phyloP scores from a whole-genome alignment of 257 asterid species.

The Misopates orontium region DNA sequence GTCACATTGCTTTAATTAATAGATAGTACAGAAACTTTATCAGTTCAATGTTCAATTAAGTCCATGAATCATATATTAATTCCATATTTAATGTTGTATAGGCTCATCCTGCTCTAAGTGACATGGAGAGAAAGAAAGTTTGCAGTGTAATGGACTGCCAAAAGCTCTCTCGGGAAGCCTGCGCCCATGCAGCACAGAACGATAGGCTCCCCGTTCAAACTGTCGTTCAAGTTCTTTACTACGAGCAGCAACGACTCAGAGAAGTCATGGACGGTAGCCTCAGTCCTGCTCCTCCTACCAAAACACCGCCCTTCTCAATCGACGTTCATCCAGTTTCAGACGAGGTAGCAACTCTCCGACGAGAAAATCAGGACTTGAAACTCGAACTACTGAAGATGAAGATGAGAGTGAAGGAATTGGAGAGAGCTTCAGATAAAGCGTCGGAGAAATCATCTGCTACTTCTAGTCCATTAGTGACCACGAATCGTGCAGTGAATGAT shows the following conservation, averaged over 20 bases:
- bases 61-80: too few relatives aligned
- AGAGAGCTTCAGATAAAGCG: conserved; percentile 32
- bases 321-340: conserved; percentile 30
- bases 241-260: conserved; percentile 82
- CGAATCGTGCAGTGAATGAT: conserved; percentile 32
- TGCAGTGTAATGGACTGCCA: conserved; percentile 92
- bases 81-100: conserved; percentile 12
- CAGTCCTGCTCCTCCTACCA: conserved; percentile 35
- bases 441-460: conserved; percentile 29
- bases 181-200: conserved; percentile 89
- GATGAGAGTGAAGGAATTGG: conserved; percentile 43
- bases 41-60: too few relatives aligned
- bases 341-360: conserved; percentile 36
- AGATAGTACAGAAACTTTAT: too few relatives aligned
- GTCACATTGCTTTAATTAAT: too few relatives aligned
- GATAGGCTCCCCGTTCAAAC: conserved; percentile 85
- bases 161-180: conserved; percentile 84
- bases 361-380: conserved; percentile 59
- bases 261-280: conserved; percentile 55
- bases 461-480: conserved; percentile 36
- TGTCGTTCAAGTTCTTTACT: conserved; percentile 81
- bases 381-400: conserved; percentile 46
- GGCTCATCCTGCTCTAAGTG: conserved; percentile 87
- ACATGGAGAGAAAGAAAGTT: conserved; percentile 76
- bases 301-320: conserved; percentile 29